Percentiles rank a stretch among this genome's conserved stretches.
Conservation (phyloP, 1,284 basidiomycete genomes). For the Leccinum subrobustum region DNA sequence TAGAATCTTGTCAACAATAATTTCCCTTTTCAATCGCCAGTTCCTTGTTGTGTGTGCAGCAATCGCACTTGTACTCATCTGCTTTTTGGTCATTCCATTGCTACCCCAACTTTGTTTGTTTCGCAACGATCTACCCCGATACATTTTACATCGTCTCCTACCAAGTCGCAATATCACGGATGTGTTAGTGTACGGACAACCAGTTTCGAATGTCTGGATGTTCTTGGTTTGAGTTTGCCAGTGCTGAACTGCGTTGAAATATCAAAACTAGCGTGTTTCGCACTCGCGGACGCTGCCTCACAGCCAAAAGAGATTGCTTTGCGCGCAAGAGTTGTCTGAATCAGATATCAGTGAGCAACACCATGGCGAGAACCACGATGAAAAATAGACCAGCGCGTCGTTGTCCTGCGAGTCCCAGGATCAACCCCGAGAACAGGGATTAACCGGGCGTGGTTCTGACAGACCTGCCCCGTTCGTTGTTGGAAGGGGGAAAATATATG, state of each 20-base stretch:
- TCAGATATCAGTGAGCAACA: background rate
- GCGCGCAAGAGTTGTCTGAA: no score
- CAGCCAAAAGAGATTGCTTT: background rate
- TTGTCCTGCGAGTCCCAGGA: background rate
- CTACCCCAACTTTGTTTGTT: constrained; percentile 14
- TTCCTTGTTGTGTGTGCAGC: constrained; percentile 20
- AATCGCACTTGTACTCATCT: constrained; percentile 24
- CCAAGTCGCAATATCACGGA: constrained; percentile 14
- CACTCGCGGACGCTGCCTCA: background rate
- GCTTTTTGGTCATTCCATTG: constrained; percentile 12
- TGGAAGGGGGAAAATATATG: background rate
- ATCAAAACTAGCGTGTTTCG: background rate
- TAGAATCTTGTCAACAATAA: constrained; percentile 20
- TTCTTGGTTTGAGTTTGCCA: background rate
- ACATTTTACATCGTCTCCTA: constrained; percentile 14
- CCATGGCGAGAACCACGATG: background rate
- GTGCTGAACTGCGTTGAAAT: background rate
- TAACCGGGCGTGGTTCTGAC: background rate
- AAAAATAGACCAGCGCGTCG: background rate
- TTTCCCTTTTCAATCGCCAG: background rate
- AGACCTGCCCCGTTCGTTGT: background rate
- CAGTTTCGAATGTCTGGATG: constrained; percentile 11
- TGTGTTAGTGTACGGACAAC: constrained; percentile 22
- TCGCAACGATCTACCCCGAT: constrained; percentile 20
- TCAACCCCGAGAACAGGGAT: background rate